Base-by-base conservation (phyloP, 2,329 filamentous ascomycete genomes). In the Colletotrichum sp. region DNA sequence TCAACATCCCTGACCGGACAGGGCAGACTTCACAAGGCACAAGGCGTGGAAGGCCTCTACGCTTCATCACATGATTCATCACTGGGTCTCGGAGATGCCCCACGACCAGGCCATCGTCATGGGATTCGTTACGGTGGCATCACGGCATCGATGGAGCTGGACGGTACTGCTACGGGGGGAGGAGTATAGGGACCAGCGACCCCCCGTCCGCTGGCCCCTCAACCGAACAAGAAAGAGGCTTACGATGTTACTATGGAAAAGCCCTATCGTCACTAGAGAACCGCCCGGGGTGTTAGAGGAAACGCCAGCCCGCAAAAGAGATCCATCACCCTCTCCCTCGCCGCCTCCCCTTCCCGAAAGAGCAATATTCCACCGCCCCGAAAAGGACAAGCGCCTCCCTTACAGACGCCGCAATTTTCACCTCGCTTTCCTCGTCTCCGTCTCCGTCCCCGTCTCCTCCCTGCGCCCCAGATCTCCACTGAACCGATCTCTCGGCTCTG, bases 331-430 rank as follows among this genome's bases (percentile, higher is more conserved):
- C 57, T 43, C 43, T n/a, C n/a, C 59, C 59, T 32, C 64, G 48
- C 60, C 30, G 16, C 75, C 77, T 66, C 78, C 75, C 74, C 81
- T 80, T 78, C 81, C 81, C 71, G 78, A 84, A 82, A 78, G 79
- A 83, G 83, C 80, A 80, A 77, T 77, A 79, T 81, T 69, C 78
- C 76, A 75, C 68, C 65, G 77, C 80, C 82, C 81, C 78, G 66
- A 83, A 81, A 78, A 78, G 83, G 82, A 79, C 79, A 84, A 81
- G 83, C 82, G 80, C 78, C 78, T 78, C 32, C 24, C 21, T 10
- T 60, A 57, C 34, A 77, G 52, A 64, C 75, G 66, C 43, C 61
- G 64, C 57, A 65, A 30, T 61, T 67, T 63, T 60, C 16, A 28
- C 39, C 24, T 48, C 61, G 30, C 74, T 21, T 8, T 1, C 4